These are phyloP conservation scores for Blastomyces parvus DNA, from an alignment of 2,329 filamentous ascomycete species.

Conservation along the genomic window DNA sequence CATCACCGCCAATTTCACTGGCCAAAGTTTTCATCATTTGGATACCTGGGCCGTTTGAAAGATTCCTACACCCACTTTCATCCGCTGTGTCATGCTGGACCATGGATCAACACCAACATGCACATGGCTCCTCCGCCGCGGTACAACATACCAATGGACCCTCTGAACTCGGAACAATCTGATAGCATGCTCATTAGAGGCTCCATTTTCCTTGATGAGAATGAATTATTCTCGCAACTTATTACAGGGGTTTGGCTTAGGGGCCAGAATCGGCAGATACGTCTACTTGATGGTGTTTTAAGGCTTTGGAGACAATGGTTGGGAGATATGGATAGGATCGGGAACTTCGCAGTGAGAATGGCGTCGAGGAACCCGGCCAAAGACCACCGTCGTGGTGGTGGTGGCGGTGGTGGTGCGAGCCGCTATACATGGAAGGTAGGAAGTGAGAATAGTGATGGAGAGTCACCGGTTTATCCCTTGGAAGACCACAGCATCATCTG, in stretches of 20 bases:
- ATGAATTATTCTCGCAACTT: slow-evolving; percentile 61
- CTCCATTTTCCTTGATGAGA: slow-evolving; percentile 54
- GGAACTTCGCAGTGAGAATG: slow-evolving; percentile 9
- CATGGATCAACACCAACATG: slow-evolving; percentile 5
- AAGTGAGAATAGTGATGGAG: slow-evolving; percentile 20
- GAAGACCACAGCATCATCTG: slow-evolving; percentile 50
- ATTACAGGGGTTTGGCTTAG: neutral
- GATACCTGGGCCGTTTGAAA: neutral
- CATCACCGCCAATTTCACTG: neutral
- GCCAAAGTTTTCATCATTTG: neutral
- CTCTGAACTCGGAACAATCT: neutral
- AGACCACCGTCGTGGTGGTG: neutral
- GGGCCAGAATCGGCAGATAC: slow-evolving; percentile 31
- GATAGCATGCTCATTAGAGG: neutral
- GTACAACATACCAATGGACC: neutral
- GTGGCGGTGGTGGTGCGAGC: neutral
- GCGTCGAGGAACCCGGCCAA: neutral
- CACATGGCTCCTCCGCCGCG: neutral
- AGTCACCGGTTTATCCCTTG: slow-evolving; percentile 14
- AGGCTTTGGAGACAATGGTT: slow-evolving; percentile 68
- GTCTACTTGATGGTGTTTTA: slow-evolving; percentile 57
- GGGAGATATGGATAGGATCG: slow-evolving; percentile 25
- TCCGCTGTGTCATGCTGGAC: neutral
- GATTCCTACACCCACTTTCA: neutral
- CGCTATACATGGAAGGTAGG: slow-evolving; percentile 6